Base-by-base conservation (phyloP, 352 stramenopile species). In the Phytopythium vexans region DNA sequence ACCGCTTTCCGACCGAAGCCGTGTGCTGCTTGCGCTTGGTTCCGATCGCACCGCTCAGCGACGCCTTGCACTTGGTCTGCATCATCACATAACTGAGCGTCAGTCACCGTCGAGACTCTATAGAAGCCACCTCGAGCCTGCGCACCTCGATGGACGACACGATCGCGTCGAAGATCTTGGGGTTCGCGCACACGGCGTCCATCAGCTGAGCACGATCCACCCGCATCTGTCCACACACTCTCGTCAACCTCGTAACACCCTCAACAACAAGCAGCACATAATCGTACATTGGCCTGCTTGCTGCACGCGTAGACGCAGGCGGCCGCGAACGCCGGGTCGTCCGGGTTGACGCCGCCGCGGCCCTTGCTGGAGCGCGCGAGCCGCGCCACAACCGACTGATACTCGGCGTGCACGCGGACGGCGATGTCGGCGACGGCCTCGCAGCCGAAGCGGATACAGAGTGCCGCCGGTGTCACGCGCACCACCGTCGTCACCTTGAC, bases 361-460 rank as follows among this genome's bases (percentile, higher is more conserved):
- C 32, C 43, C 12, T 50, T 45, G 56, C 61, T 63, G 41, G 66
- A 33, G 45, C 57, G 68, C 42, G 35, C 32, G 21, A 56, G 51
- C 15, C 8, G 46, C 33, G 10, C 6, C 12, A 37, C 33, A 16
- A 32, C 2, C 8, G 52, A 53, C 56, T 77, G 65, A 55, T 90
- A 90, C 50, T 86, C 74, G 32, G 64, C 65, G 47, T 82, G 62
- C 37, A 92, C 77, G 44, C 68, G 73, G 16, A 66, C 58, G 6
- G 88, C 78, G 43, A 82, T 71, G 56, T 88, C 77, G 12, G 74
- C 74, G 49, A 92, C 77, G 14, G 58, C 66, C 38, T 82, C 73
- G 39, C 81, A 92, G 39, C 81, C 81, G 36, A 88, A 85, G 27
- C 83, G 81, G 55, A 92, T 85, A 44, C 81, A 92, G 7, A 92